A percentile compares a stretch with the other conserved stretches of the same genome.
Conservation (phyloP, 2,329 filamentous ascomycete species). For the Venturia aucupariae region DNA sequence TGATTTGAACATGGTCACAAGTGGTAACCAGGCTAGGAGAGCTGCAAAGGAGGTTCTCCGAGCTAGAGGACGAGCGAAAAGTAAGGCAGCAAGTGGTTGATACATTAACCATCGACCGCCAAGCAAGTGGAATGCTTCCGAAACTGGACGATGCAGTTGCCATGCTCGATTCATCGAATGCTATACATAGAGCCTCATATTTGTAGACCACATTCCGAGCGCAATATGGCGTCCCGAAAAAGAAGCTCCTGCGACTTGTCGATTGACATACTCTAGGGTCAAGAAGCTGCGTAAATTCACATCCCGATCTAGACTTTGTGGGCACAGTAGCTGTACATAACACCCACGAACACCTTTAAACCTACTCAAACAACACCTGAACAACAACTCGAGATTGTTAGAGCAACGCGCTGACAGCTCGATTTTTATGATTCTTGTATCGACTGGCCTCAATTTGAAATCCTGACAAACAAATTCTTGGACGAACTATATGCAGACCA, state of each 20-base stretch:
- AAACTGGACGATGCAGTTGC: neutral
- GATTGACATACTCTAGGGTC: neutral
- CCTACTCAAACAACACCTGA: neutral
- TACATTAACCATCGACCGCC: neutral
- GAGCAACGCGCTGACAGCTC: neutral
- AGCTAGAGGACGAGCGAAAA: slow-evolving; percentile 1
- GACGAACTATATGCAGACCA: neutral
- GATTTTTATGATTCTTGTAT: neutral
- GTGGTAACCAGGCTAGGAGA: slow-evolving; percentile 61
- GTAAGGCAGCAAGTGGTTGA: neutral
- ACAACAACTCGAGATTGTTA: neutral
- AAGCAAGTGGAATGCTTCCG: neutral
- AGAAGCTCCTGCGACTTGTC: neutral
- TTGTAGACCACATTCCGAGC: neutral
- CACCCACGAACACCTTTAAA: too few species aligned
- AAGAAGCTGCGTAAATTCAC: neutral
- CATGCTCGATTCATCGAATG: too few species aligned
- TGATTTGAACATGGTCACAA: slow-evolving; percentile 41
- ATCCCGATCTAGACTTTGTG: neutral
- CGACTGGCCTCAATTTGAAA: neutral
- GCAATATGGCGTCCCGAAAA: neutral
- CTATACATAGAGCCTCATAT: neutral
- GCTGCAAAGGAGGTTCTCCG: slow-evolving; percentile 48
- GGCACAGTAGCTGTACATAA: neutral
- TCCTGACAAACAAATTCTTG: neutral